Base-by-base conservation (phyloP, 306 rosid genomes). In the Comarum palustre region DNA sequence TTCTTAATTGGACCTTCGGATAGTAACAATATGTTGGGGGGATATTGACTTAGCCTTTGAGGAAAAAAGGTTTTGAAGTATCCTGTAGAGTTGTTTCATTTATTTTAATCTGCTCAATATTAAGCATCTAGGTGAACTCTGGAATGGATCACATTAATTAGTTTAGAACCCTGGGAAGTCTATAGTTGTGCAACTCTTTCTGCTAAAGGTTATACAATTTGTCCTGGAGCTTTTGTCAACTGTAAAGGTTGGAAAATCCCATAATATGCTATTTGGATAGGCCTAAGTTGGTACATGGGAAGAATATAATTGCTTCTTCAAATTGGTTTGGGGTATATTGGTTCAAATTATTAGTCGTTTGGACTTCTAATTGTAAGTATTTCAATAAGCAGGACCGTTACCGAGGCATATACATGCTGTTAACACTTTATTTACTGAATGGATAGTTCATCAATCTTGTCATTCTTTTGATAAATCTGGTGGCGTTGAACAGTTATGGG, bases 301-400 rank as follows among this genome's bases (percentile, higher is more conserved):
- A 66, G 24, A 41, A 41, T 15, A 65, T 19, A 24, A 41, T 66
- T 66, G 70, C 52, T 22, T 42, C 70, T 66, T 66, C n/a, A 15
- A 42, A 66, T 42, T 0, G 1, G 51, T 15, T 5, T 42, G 22
- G 70, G 51, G 52, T 38, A 41, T 10, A 27, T 41, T 43, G 54
- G 55, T 66, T 65, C 4, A 65, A 42, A 39, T 46, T 10, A 50
- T 0, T 29, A 39, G 72, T 25, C 19, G 25, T 27, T 45, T 46
- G 41, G 15, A 66, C 65, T 68, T 68, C 32, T 38, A 25, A 66
- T n/a, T 54, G 61, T 55, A 24, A 55, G 16, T 20, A 55, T 5
- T 55, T 55, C 3, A 20, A 24, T 55, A 2, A 55, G 32, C 61
- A 55, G 25, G 58, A 20, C 13, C 11, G n/a, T 55, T 55, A 55